Base-by-base conservation (phyloP, 805 yeast genomes). In the Kodamaea kaohsiungensis region DNA sequence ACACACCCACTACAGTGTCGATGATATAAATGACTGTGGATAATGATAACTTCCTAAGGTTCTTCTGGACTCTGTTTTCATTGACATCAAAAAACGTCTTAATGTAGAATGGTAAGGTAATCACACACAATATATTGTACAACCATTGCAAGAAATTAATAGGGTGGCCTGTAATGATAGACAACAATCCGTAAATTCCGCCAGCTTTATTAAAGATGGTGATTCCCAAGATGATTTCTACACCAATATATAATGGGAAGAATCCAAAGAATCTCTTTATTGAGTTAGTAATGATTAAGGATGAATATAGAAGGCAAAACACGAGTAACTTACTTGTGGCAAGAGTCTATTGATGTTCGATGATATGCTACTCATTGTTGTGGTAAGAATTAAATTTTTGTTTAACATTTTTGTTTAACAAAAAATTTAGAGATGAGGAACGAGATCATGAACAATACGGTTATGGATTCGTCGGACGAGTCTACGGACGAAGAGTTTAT, bases 81-180 rank as follows among this genome's bases (percentile, higher is more conserved):
- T 35, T 16, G 49, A 76, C 56, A 48, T 67, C 63, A 19, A 65
- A 51, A 43, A 89, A 75, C 0, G 91, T 95, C 40, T 80, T 72
- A 2, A 85, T 72, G 66, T 86, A 89, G 52, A 88, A 78, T 2
- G 91, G 84, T 45, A 92, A 71, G 5, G 85, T 76, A 2, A 81
- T 52, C 13, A 89, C 73, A 2, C 96, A 86, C 55, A 86, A 67
- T 15, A 87, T 61, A 68, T 92, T 91, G 59, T 86, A 83, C 1
- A 88, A 55, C 95, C 97, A 89, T 66, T 93, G 98, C 72, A 88
- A 74, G 56, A 86, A 81, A 56, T 85, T 86, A 53, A 92, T 77
- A 1, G 95, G 95, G 65, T 92, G 97, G 1, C 97, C 95, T 0
- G 98, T 92, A 64, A 93, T 81, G 22, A 93, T 68, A 0, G 98